These are phyloP conservation scores for Camellia oleifera DNA, from an alignment of 179 eudicot genomes.

Conservation along the genomic window DNA sequence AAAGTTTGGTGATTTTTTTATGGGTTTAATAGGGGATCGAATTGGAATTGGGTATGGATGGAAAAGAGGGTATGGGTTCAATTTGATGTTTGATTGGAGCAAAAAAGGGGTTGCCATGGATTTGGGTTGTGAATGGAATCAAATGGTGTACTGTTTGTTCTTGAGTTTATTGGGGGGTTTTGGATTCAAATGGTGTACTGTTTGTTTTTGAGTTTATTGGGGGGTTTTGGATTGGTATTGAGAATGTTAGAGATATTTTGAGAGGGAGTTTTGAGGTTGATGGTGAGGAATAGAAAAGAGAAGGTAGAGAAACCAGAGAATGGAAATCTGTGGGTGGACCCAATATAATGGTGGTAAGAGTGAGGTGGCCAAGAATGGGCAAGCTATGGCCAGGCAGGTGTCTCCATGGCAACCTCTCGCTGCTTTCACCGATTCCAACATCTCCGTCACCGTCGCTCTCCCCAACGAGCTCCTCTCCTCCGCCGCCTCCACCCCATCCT, in stretches of 20 bases:
- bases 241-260: too few species aligned
- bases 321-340: slow-evolving; percentile 11
- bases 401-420: slow-evolving; percentile 23
- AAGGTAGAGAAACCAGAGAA: not conserved
- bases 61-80: too few species aligned
- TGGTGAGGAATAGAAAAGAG: not conserved
- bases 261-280: not conserved
- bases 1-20: not conserved
- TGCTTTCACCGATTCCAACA: slow-evolving; percentile 52
- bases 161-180: too few species aligned
- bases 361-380: not conserved
- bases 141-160: too few species aligned
- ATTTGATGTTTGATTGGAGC: too few species aligned
- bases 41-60: too few species aligned
- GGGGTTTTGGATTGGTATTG: too few species aligned
- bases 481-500: slow-evolving; percentile 55
- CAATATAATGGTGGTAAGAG: not conserved
- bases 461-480: slow-evolving; percentile 70
- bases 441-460: slow-evolving; percentile 55
- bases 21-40: too few species aligned
- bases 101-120: too few species aligned
- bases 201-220: too few species aligned
- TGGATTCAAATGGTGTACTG: too few species aligned
- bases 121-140: too few species aligned
- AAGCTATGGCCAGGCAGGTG: slow-evolving; percentile 7